These are phyloP conservation scores for Tetragonia tetragonoides DNA, from an alignment of 148 eudicot genomes.

Conservation along the genomic window DNA sequence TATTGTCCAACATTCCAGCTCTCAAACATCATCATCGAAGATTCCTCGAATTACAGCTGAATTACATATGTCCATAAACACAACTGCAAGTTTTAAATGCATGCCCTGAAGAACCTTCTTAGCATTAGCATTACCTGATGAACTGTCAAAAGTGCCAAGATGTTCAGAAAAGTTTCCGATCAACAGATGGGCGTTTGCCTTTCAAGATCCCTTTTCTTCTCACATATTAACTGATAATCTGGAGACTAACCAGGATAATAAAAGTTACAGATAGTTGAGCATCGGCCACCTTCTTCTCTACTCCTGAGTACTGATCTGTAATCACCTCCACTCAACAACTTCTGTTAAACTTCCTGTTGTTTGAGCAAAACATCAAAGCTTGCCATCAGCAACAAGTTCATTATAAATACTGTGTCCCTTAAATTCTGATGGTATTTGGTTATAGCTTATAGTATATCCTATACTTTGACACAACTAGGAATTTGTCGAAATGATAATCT, in stretches of 20 bases:
- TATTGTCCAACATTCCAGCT: conserved; percentile 14
- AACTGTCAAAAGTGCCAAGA: not conserved
- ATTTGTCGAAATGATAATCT: not conserved
- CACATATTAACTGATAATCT: not conserved
- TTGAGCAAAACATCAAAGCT: not conserved
- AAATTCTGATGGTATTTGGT: not conserved
- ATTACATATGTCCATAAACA: no score
- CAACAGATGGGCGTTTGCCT: not conserved
- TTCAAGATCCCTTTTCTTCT: not conserved
- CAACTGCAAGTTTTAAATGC: no score
- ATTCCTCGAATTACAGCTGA: not conserved
- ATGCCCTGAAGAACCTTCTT: no score
- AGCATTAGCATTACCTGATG: not conserved
- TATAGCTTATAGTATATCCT: not conserved
- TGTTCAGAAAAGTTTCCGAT: not conserved
- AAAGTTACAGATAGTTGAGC: no score
- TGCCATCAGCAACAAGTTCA: not conserved
- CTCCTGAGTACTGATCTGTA: no score
- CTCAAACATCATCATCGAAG: conserved; percentile 17
- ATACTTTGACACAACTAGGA: not conserved
- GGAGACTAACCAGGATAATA: not conserved
- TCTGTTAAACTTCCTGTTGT: no score
- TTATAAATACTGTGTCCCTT: not conserved
- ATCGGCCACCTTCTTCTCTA: no score
- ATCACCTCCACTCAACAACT: no score